Base-by-base conservation (phyloP, 1,139 yeast genomes). In the Yamadazyma epiphylla region DNA sequence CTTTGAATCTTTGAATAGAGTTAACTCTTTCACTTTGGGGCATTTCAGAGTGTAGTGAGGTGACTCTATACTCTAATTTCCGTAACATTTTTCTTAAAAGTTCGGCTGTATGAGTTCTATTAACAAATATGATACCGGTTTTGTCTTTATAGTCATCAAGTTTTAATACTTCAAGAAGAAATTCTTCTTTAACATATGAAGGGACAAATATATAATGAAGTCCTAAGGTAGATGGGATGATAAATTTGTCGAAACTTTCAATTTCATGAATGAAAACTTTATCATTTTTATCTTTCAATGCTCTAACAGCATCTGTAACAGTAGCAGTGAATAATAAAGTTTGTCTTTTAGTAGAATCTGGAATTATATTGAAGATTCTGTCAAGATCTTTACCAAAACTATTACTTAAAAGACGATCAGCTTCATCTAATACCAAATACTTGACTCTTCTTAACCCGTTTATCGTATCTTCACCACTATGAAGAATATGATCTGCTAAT, bases 301-400 rank as follows among this genome's bases (percentile, higher is more conserved):
- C 72, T 40, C 94, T 66, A 3, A 91, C 97, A 2, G 95, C 82
- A 49, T 88, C 96, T 0, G 97, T 91, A 8, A 91, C 84, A 0
- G 99, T 91, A 6, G 99, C 99, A 0, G 99, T 91, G 58, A 94
- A 94, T 28, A 91, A 60, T 28, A 89, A 62, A 0, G 96, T 91
- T 55, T 89, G 97, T 46, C 98, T 74, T 33, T 75, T 66, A 3
- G 69, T 72, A 3, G 94, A 65, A 1, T 74, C 58, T 0, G 98
- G 96, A 22, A 94, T 58, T 0, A 78, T 74, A 9, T 69, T 62
- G 48, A 91, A 74, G 48, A 96, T 87, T 25, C 77, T 64, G 32
- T 74, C 74, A 38, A 91, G 64, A 55, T 89, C 96, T 27, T 77
- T 72, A 3, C 91, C 82, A 58, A 91, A 88, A 35, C 94, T 83